Evolutionary conservation across 2,329 filamentous ascomycete genomes (phyloP).

Genomic region (Aspergillus floridensis): DNA sequence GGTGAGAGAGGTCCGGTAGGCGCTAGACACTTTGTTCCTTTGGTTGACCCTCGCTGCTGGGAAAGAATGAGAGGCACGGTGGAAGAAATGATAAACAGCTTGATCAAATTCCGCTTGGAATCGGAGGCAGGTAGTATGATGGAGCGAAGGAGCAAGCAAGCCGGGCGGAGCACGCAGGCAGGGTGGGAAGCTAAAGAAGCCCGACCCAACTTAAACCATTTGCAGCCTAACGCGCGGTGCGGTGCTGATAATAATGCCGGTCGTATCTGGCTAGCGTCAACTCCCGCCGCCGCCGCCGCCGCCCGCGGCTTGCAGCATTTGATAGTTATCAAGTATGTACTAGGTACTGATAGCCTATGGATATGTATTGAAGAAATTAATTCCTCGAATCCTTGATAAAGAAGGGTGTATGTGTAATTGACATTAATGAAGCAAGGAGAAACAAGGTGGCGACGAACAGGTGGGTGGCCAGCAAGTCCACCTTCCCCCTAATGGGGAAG

Average conservation of each 20-base stretch:
- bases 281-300: not conserved
- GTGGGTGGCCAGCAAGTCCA: too few species aligned
- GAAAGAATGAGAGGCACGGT: not conserved
- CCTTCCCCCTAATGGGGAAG: too few species aligned
- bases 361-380: too few species aligned
- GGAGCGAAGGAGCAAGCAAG: not conserved
- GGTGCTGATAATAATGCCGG: slow-evolving; percentile 7
- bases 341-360: too few species aligned
- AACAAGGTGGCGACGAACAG: too few species aligned
- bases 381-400: too few species aligned
- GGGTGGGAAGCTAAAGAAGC: slow-evolving; percentile 11
- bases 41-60: too few species aligned
- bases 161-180: not conserved
- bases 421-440: too few species aligned
- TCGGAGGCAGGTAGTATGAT: not conserved
- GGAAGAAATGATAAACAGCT: not conserved
- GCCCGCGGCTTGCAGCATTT: not conserved
- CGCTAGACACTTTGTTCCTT: not conserved
- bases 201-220: slow-evolving; percentile 16
- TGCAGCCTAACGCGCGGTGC: slow-evolving; percentile 24
- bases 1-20: not conserved
- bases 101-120: not conserved
- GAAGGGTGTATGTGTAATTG: too few species aligned
- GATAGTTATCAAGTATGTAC: not conserved
- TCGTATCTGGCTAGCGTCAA: slow-evolving; percentile 24